phyloP scores from a whole-genome alignment of 2,329 filamentous ascomycete species.

The Pyrenochaeta sp. region DNA sequence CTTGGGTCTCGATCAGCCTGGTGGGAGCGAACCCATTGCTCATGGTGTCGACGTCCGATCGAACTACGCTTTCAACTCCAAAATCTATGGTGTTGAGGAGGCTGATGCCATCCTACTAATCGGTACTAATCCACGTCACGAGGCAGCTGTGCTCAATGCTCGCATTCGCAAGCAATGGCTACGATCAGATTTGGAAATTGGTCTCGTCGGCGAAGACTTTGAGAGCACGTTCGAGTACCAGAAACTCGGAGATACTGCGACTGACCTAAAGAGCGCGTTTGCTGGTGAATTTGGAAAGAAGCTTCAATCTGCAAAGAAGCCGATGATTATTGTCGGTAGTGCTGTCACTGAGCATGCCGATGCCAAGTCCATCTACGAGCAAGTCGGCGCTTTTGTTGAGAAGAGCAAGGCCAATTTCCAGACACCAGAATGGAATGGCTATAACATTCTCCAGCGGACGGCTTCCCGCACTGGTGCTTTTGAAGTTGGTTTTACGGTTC shows the following conservation, averaged over 20 bases:
- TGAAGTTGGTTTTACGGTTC: constrained; percentile 92
- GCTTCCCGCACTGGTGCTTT: constrained; percentile 93
- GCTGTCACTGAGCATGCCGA: constrained; percentile 90
- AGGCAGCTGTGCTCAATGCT: constrained; percentile 93
- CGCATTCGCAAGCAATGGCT: constrained; percentile 98
- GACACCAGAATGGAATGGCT: constrained; percentile 94
- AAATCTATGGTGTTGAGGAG: constrained; percentile 91
- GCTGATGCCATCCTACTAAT: constrained; percentile 91
- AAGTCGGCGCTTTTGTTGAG: constrained; percentile 87
- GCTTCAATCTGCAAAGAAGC: constrained; percentile 83
- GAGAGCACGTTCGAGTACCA: constrained; percentile 96
- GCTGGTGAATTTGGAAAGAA: constrained; percentile 92
- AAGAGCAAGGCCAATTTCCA: constrained; percentile 90
- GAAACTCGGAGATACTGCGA: constrained; percentile 82
- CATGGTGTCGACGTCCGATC: constrained; percentile 93
- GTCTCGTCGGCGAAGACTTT: constrained; percentile 88
- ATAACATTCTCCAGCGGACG: constrained; percentile 93
- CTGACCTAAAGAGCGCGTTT: constrained; percentile 84
- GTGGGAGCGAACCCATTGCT: constrained; percentile 81
- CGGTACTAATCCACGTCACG: constrained; percentile 93
- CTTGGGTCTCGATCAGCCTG: constrained; percentile 87
- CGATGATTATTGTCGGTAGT: constrained; percentile 96
- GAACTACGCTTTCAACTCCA: constrained; percentile 97
- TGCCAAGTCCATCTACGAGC: constrained; percentile 92
- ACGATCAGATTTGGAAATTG: constrained; percentile 91